These are phyloP conservation scores for Amyloporia xantha DNA, from an alignment of 768 basidiomycete species.

Conservation along the genomic window DNA sequence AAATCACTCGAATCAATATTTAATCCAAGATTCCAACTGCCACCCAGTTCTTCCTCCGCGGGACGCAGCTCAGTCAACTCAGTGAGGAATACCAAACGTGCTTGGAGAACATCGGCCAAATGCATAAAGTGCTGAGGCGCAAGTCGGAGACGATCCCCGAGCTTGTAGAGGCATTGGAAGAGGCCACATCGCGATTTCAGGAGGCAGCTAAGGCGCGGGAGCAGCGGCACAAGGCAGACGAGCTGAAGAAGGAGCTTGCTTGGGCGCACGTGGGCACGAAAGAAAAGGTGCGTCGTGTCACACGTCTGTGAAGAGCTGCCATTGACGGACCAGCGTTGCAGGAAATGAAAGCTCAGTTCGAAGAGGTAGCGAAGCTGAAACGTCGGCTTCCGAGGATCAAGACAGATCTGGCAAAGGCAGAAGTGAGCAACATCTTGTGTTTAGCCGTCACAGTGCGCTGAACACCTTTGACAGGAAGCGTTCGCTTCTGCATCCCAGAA, in stretches of 20 bases:
- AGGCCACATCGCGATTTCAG: conserved; percentile 53
- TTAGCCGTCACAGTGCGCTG: not conserved
- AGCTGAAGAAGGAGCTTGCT: conserved; percentile 73
- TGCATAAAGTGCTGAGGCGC: conserved; percentile 54
- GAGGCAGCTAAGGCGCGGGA: conserved; percentile 72
- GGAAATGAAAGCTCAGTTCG: conserved; percentile 39
- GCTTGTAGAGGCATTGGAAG: conserved; percentile 49
- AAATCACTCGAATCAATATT: not conserved
- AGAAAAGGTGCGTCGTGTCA: conserved; percentile 41
- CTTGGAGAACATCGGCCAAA: conserved; percentile 63
- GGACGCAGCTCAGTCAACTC: conserved; percentile 87
- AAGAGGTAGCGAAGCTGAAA: conserved; percentile 33
- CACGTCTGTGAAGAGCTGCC: conserved; percentile 18
- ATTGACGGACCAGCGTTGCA: conserved; percentile 15
- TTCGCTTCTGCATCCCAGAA: conserved; percentile 28
- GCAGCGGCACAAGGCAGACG: conserved; percentile 59
- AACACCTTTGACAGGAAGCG: conserved; percentile 22
- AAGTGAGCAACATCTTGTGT: conserved; percentile 27
- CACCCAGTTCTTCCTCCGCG: conserved; percentile 83
- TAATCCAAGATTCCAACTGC: not conserved
- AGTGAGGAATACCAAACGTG: conserved; percentile 81
- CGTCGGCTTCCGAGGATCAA: conserved; percentile 35
- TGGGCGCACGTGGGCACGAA: conserved; percentile 82
- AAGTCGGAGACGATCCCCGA: conserved; percentile 80
- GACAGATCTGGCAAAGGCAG: conserved; percentile 30